Base-by-base conservation (phyloP, 2,329 filamentous ascomycete species). In the Albophoma yamanashiensis region DNA sequence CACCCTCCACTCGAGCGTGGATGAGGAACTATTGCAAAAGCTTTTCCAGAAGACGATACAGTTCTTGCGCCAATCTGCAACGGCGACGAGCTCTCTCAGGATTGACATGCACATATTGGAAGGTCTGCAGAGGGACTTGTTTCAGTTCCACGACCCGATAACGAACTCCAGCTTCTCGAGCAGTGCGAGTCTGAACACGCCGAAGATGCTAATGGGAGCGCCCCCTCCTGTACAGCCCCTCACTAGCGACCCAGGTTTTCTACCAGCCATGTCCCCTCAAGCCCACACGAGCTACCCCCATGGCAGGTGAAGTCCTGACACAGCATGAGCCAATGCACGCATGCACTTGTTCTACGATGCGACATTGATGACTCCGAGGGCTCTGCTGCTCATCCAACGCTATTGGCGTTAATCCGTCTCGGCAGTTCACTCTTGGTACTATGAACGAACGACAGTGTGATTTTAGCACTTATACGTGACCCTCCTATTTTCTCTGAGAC, bases 41-140 rank as follows among this genome's bases (percentile, higher is more conserved):
- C 80, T 96, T 0, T 85, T 95, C 60, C 70, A 78, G 47, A 86
- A 84, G 62, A 97, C 93, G 0, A 91, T 96, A 63, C 73, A 74
- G 2, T 93, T 97, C 70, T 81, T 97, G 58, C 75, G 81, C 55
- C 79, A 88, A 60, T 86, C 89, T 38, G 80, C 85, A 39, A 83
- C 87, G 9, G 88, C 89, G 31, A 89, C 89, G 0, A 91, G 91
- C 56, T 88, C 90, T 9, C 82, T 97, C 8, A 74, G 77, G 56
- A 83, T 84, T 55, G 92, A 97, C 71, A 83, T 88, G 69, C 81
- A 83, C 58, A 94, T 97, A 61, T 79, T 97, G 17, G 76, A 82
- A 62, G 79, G 78, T 8, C 68, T 85, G 4, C 74, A 81, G 56
- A 69, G 74, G n/a, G 74, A 78, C 39, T 71, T 83, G n/a, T 76